Conservation (phyloP, 495 filamentous ascomycete species). For the Physcia stellaris region DNA sequence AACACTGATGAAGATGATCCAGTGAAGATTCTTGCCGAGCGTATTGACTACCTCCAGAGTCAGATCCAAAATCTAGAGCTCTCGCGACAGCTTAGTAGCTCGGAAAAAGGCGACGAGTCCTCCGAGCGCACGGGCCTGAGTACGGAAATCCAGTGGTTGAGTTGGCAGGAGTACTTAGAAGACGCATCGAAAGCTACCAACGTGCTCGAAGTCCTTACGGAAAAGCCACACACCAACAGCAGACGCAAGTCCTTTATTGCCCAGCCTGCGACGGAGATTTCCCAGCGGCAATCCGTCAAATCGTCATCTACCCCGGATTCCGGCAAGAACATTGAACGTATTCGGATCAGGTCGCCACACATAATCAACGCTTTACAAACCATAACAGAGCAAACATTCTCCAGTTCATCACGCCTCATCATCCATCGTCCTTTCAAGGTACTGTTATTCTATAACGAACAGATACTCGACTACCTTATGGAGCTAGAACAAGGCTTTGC, state of each 20-base stretch:
- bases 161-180: slow-evolving; percentile 11
- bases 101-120: slow-evolving; percentile 8
- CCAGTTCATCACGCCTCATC: slow-evolving; percentile 10
- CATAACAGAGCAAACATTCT: slow-evolving; percentile 11
- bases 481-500: slow-evolving; percentile 13
- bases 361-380: slow-evolving; percentile 12
- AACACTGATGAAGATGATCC: background rate
- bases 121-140: slow-evolving; percentile 6
- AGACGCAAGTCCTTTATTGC: slow-evolving; percentile 3
- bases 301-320: background rate
- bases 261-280: background rate
- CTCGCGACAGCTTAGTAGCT: slow-evolving; percentile 1
- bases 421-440: slow-evolving; percentile 16
- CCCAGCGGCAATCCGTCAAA: slow-evolving; percentile 1
- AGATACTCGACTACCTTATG: slow-evolving; percentile 9
- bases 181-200: slow-evolving; percentile 4
- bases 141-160: slow-evolving; percentile 11
- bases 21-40: slow-evolving; percentile 3
- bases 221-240: slow-evolving; percentile 9
- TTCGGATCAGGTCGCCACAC: slow-evolving; percentile 14
- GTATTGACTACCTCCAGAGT: slow-evolving; percentile 5
- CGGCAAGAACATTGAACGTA: slow-evolving; percentile 14
- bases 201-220: slow-evolving; percentile 9
- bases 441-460: slow-evolving; percentile 11
- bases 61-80: slow-evolving; percentile 4